phyloP scores from a whole-genome alignment of 140 eudicot species.

The Stevia rebaudiana region DNA sequence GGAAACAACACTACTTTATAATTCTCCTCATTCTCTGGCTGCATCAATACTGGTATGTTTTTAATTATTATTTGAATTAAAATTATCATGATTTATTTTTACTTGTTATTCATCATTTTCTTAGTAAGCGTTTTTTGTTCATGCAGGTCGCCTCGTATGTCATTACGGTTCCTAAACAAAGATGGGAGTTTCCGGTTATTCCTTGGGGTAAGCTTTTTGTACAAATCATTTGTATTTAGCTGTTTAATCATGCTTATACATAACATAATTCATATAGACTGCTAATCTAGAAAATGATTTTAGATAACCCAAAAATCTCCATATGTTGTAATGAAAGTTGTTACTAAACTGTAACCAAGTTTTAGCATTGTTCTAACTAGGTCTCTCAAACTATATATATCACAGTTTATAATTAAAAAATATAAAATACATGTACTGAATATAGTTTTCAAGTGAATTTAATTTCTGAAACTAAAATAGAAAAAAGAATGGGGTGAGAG shows the following conservation, averaged over 20 bases:
- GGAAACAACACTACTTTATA: slow-evolving; percentile 41
- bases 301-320: no score
- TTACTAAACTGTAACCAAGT: no score
- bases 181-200: slow-evolving; percentile 74
- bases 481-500: slow-evolving; percentile 51
- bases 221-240: background rate
- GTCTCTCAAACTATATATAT: no score
- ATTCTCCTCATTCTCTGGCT: slow-evolving; percentile 52
- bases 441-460: background rate
- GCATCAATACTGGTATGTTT: slow-evolving; percentile 64
- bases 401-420: no score
- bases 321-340: no score
- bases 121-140: slow-evolving; percentile 13
- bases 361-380: no score
- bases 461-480: no score
- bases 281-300: no score
- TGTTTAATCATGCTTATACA: slow-evolving; percentile 8
- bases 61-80: background rate
- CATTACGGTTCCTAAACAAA: slow-evolving; percentile 53
- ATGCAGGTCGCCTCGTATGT: slow-evolving; percentile 61
- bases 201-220: slow-evolving; percentile 64
- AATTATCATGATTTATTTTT: background rate
- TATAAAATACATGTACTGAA: no score
- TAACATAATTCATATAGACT: background rate
- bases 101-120: background rate